phyloP scores from a whole-genome alignment of 75 land plant genomes.

The Cupressus sempervirens region DNA sequence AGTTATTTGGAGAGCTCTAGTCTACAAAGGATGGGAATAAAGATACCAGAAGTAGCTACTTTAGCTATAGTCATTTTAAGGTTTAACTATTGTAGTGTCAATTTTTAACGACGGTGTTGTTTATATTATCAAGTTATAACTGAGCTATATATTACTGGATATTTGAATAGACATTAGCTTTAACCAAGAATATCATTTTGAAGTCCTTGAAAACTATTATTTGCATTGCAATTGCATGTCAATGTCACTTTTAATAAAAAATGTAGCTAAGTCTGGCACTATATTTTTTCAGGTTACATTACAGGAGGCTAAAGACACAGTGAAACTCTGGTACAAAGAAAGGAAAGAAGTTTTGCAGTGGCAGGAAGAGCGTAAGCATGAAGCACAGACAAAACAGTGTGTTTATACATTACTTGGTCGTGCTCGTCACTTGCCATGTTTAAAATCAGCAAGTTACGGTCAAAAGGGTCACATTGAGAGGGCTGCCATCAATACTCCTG shows the following conservation, averaged over 20 bases:
- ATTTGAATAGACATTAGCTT: neutral
- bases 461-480: conserved; percentile 74
- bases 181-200: neutral
- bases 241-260: neutral
- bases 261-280: neutral
- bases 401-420: conserved; percentile 91
- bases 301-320: conserved; percentile 76
- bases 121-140: neutral
- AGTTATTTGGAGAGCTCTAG: too few species aligned
- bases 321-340: conserved; percentile 88
- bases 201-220: neutral
- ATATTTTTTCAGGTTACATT: conserved; percentile 54
- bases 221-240: neutral
- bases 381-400: conserved; percentile 35
- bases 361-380: conserved; percentile 66
- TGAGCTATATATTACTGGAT: neutral
- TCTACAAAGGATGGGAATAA: too few species aligned
- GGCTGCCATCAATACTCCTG: conserved; percentile 97
- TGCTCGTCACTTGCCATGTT: conserved; percentile 66
- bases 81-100: too few species aligned
- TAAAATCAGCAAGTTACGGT: conserved; percentile 24
- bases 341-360: conserved; percentile 74
- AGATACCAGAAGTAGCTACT: neutral
- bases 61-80: neutral
- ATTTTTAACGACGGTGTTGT: neutral